Percentiles rank a stretch among this genome's conserved stretches.
These are phyloP conservation scores for Saccharomycopsis babjevae DNA, from an alignment of 805 yeast genomes.

Conservation along the genomic window DNA sequence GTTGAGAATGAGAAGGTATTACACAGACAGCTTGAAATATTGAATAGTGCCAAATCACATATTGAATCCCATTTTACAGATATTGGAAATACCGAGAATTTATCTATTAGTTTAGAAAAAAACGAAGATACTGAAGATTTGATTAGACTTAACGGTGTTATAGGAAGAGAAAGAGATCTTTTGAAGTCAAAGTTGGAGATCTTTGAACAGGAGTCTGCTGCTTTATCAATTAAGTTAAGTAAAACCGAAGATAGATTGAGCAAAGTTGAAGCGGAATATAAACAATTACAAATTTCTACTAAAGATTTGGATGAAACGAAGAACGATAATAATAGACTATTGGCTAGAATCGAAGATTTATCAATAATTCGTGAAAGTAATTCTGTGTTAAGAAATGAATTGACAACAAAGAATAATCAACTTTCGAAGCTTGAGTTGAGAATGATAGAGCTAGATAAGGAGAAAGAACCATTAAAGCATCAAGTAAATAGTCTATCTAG, in stretches of 20 bases:
- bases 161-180: slow-evolving; percentile 69
- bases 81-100: slow-evolving; percentile 18
- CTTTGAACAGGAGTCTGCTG: slow-evolving; percentile 42
- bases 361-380: slow-evolving; percentile 61
- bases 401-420: slow-evolving; percentile 25
- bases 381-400: slow-evolving; percentile 47
- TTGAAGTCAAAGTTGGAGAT: slow-evolving; percentile 48
- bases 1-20: slow-evolving; percentile 54
- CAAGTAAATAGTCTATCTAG: slow-evolving; percentile 30
- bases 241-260: slow-evolving; percentile 40
- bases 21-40: slow-evolving; percentile 53
- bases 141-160: slow-evolving; percentile 31
- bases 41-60: slow-evolving; percentile 19
- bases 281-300: slow-evolving; percentile 28
- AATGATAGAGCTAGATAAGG: slow-evolving; percentile 24
- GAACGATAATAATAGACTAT: slow-evolving; percentile 35
- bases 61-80: slow-evolving; percentile 20
- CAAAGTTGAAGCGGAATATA: slow-evolving; percentile 40
- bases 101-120: slow-evolving; percentile 15
- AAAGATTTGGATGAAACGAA: slow-evolving; percentile 20
- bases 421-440: slow-evolving; percentile 33
- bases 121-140: slow-evolving; percentile 39
- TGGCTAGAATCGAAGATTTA: slow-evolving; percentile 40
- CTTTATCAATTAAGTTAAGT: slow-evolving; percentile 41
- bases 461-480: slow-evolving; percentile 37